Base-by-base conservation (phyloP, 192 early-diverging fungal genomes). In the Coemansia sp. region DNA sequence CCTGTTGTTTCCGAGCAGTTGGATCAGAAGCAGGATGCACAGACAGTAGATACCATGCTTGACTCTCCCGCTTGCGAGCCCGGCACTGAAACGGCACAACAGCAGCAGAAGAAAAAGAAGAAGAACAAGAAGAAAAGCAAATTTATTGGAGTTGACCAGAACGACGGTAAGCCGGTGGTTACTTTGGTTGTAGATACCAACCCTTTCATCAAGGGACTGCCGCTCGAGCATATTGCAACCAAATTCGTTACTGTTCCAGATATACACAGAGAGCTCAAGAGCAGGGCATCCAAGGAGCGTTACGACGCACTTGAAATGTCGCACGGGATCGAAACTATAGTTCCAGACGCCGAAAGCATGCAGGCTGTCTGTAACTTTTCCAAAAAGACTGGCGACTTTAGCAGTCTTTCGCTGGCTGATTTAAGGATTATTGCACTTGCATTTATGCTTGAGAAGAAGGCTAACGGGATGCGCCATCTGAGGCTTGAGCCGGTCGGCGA, bases 311-410 rank as follows among this genome's bases (percentile, higher is more conserved):
- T 71, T 11, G 52, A 71, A 9, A 44, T 69, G 43, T 51, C 47
- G 18, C 55, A 52, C 38, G 67, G 60, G 33, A 27, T 80, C 10
- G 21, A 59, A 53, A 30, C 72, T 4, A 53, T 66, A n/a, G 34
- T 53, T 10, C 69, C 74, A 4, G 59, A 78, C 45, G 56, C 61
- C 6, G 66, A 63, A 62, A 73, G 73, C 41, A 66, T 74, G 58
- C 42, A 61, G 42, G 61, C 83, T 65, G 94, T 96, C 14, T 76
- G 88, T 22, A 84, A 82, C 8, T 96, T 96, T 77, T 81, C 95
- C 41, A 90, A 88, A 59, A 88, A 87, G 64, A 95, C 96, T 5
- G 96, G 96, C 44, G 96, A 98, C 76, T 95, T 85, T 67, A 66
- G 88, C 19, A 78, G 80, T 23, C 78, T 98, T 15, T 89, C 89